A percentile compares a stretch with the other conserved stretches of the same genome.
These are phyloP conservation scores for Kurtzmaniella natalensis DNA, from an alignment of 1,139 yeast species.

Conservation along the genomic window DNA sequence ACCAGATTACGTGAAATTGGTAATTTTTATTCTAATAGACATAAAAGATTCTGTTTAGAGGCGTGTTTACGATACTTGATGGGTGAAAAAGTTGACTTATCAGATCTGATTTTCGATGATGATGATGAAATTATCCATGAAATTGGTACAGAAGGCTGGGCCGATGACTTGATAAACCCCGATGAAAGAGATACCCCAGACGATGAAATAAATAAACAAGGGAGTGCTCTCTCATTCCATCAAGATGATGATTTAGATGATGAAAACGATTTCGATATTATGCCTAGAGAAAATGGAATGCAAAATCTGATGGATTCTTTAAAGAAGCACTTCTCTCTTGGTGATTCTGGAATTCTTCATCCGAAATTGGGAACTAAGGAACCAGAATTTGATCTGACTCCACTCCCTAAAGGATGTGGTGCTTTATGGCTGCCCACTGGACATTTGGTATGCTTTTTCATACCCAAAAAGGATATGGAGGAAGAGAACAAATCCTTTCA, in stretches of 20 bases:
- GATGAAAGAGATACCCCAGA: constrained; percentile 26
- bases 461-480: constrained; percentile 45
- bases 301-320: constrained; percentile 9
- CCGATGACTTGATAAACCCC: constrained; percentile 38
- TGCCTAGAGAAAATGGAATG: constrained; percentile 7
- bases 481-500: constrained; percentile 23
- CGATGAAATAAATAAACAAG: constrained; percentile 27
- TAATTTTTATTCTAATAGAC: constrained; percentile 48
- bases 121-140: constrained; percentile 23
- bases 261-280: constrained; percentile 6
- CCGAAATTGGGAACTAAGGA: constrained; percentile 6
- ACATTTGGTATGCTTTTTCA: constrained; percentile 74
- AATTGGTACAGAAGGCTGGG: constrained; percentile 43
- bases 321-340: constrained; percentile 2
- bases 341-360: constrained; percentile 7
- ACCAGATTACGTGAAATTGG: constrained; percentile 53
- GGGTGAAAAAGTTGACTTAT: constrained; percentile 72
- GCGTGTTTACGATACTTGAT: constrained; percentile 70
- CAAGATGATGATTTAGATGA: constrained; percentile 20
- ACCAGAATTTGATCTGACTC: constrained; percentile 66
- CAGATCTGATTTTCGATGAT: constrained; percentile 26
- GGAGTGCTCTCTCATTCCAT: constrained; percentile 31
- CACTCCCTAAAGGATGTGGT: constrained; percentile 91
- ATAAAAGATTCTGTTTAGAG: constrained; percentile 69
- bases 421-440: constrained; percentile 85